Evolutionary conservation across 2,329 filamentous ascomycete genomes (phyloP).

Genomic region (Alternaria dauci): DNA sequence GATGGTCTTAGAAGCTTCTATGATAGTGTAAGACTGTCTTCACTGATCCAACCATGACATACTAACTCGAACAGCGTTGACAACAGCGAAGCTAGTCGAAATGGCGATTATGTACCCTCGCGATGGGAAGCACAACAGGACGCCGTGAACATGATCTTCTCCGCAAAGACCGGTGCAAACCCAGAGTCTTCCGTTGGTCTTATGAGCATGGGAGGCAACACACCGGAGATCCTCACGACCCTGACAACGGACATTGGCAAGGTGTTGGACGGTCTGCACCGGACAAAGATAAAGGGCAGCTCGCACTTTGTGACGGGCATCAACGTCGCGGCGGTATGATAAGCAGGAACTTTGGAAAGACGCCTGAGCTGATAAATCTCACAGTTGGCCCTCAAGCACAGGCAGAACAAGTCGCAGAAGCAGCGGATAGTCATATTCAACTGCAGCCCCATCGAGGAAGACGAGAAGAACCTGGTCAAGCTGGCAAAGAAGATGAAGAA

Average conservation of each 20-base stretch:
- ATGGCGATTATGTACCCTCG: slow-evolving; percentile 90
- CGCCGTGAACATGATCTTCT: slow-evolving; percentile 93
- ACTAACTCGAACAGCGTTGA: slow-evolving; percentile 70
- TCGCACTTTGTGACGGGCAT: slow-evolving; percentile 92
- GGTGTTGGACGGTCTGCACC: slow-evolving; percentile 88
- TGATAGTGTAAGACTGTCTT: slow-evolving; percentile 75
- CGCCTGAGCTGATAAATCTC: slow-evolving; percentile 61
- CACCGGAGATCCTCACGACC: slow-evolving; percentile 96
- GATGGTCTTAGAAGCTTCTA: slow-evolving; percentile 99
- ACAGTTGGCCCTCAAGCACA: slow-evolving; percentile 94
- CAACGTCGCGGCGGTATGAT: slow-evolving; percentile 87
- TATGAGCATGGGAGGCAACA: slow-evolving; percentile 98
- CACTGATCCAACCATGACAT: slow-evolving; percentile 26
- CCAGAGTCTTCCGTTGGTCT: slow-evolving; percentile 96
- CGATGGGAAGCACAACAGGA: slow-evolving; percentile 97
- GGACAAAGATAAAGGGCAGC: slow-evolving; percentile 82
- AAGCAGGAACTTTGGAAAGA: slow-evolving; percentile 70
- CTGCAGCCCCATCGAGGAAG: slow-evolving; percentile 89
- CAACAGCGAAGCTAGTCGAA: slow-evolving; percentile 98
- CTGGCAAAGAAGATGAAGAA: slow-evolving; percentile 99
- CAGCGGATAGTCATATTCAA: slow-evolving; percentile 97
- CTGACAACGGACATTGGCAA: slow-evolving; percentile 96
- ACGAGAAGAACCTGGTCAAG: slow-evolving; percentile 85
- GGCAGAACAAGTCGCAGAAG: slow-evolving; percentile 95
- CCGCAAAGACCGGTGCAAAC: slow-evolving; percentile 92